phyloP scores from a whole-genome alignment of 2,329 filamentous ascomycete species.

The Sclerotinia sclerotiorum region DNA sequence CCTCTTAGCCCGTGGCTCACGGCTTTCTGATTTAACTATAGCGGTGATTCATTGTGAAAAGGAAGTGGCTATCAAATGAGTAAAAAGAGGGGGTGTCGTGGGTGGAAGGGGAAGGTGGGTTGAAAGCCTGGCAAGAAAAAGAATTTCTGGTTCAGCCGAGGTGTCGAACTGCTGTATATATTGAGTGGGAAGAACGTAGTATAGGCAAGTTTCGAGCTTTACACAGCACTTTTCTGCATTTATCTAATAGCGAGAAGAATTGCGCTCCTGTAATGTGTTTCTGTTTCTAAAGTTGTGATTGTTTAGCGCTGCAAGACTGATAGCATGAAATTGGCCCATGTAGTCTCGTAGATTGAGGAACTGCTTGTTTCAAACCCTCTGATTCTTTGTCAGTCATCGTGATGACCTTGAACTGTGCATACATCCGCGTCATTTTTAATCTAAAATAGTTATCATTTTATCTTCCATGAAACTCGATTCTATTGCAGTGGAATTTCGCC shows the following conservation, averaged over 20 bases:
- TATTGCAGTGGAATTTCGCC: background rate
- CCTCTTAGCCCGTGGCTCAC: background rate
- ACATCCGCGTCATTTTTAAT: constrained; percentile 4
- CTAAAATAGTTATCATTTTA: background rate
- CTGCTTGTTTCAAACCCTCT: background rate
- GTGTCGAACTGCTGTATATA: no score
- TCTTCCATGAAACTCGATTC: background rate
- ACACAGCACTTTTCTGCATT: background rate
- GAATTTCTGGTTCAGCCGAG: background rate
- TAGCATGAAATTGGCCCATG: background rate
- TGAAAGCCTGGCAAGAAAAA: background rate
- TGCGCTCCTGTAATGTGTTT: background rate
- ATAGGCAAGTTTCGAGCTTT: background rate
- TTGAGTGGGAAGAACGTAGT: background rate
- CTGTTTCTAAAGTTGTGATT: background rate
- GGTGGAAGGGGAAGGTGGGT: background rate
- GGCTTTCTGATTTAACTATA: background rate
- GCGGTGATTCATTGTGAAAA: no score
- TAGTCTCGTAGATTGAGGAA: background rate
- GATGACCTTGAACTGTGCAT: background rate
- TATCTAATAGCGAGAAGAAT: background rate
- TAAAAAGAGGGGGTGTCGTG: background rate
- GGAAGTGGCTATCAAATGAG: background rate
- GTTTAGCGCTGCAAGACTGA: background rate
- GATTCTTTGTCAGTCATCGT: background rate